Base-by-base conservation (phyloP, 2,329 filamentous ascomycete species). In the Chaetomiaceae sp. region DNA sequence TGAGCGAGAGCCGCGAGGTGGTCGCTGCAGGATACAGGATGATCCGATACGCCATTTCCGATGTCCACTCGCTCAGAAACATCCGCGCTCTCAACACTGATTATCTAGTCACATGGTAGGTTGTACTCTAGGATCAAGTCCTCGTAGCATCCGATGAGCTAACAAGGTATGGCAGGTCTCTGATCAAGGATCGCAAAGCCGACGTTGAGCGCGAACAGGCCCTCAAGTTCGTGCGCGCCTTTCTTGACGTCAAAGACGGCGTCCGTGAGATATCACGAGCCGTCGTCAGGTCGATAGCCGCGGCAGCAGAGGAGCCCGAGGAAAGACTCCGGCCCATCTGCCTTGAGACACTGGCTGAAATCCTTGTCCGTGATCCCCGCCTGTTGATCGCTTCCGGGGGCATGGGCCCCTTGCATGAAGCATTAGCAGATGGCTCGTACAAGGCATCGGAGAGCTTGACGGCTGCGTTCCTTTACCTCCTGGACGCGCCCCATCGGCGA, bases 201-300 rank as follows among this genome's bases (percentile, higher is more conserved):
- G 91, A 92, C 62, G 89, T 99, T 16, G 94, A 99, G 73, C 82
- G 95, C 49, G 94, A 99, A 69, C 94, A 99, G 71, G 94, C 94
- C 11, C 75, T 99, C 63, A 99, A 99, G 68, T 96, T 99, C 67
- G 86, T 97, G 23, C 84, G 94, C 54, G 89, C 91, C 9, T 99
- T 99, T 65, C 75, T 99, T 2, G 94, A 99, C 66, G 90, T 97
- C 59, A 96, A 96, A 66, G 89, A 90, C 58, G 94, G 94, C 10
- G 85, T 95, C 8, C 80, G 82, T 58, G 92, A 99, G 67, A 80
- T 99, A 32, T 95, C 94, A 1, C 81, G 88, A 54, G 86, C 89
- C 0, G 84, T 99, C 18, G 87, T 95, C 7, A 84, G 94, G 50
- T 94, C 92, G 6, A 85, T 99, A 53, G 89, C 94, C 29, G 88